Conservation (phyloP, 2,329 filamentous ascomycete species). For the Pyrenophora tritici-repentis region DNA sequence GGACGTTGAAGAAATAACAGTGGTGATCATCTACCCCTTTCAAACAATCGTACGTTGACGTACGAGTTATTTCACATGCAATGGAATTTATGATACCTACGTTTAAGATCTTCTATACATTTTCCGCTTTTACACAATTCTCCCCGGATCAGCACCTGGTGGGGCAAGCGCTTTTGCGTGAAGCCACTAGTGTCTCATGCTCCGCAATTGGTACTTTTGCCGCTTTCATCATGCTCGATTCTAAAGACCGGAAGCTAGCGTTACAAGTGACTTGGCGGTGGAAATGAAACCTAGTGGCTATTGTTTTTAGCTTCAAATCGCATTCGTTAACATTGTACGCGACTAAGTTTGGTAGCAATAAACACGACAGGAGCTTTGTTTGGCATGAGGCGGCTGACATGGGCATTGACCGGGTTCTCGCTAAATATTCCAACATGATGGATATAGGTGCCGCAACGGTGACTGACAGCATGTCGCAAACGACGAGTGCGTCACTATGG, state of each 20-base stretch:
- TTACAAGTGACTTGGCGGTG: slow-evolving; percentile 7
- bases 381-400: not conserved
- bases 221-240: slow-evolving; percentile 6
- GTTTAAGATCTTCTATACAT: slow-evolving; percentile 2
- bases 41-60: not conserved
- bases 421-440: not conserved
- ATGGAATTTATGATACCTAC: slow-evolving; percentile 19
- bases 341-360: not conserved
- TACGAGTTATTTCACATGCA: not conserved
- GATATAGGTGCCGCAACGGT: not conserved
- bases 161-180: not conserved
- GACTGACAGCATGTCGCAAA: not conserved
- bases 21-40: not conserved
- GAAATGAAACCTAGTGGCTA: slow-evolving; percentile 11
- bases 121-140: not conserved
- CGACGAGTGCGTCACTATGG: not conserved
- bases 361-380: not conserved
- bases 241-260: slow-evolving; percentile 4
- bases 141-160: not conserved
- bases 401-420: not conserved
- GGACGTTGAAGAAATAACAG: slow-evolving; percentile 51
- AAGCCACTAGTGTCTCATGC: not conserved
- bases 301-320: slow-evolving; percentile 6
- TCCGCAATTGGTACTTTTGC: not conserved
- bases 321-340: not conserved